A percentile compares a stretch with the other conserved stretches of the same genome.
phyloP scores from a whole-genome alignment of 495 filamentous ascomycete species.

The Aspergillus ostianus region DNA sequence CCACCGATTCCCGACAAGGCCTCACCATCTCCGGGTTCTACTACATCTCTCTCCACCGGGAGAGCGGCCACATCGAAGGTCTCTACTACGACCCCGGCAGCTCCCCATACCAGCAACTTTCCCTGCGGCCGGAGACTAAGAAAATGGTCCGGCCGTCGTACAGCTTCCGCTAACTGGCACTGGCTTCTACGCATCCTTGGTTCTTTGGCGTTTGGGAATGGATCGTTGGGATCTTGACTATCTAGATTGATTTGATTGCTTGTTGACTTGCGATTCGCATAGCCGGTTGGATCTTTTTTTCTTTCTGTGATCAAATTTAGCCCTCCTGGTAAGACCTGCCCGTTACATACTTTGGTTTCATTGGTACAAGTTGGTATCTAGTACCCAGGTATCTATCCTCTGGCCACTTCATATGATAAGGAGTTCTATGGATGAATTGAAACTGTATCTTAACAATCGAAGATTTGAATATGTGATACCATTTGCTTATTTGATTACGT shows the following conservation, averaged over 20 bases:
- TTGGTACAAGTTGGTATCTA: neutral
- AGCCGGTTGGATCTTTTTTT: slow-evolving; percentile 14
- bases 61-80: slow-evolving; percentile 63
- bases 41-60: slow-evolving; percentile 63
- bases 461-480: neutral
- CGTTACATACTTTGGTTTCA: neutral
- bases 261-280: slow-evolving; percentile 14
- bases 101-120: slow-evolving; percentile 68
- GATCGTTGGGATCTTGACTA: neutral
- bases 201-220: slow-evolving; percentile 1
- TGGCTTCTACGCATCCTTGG: neutral
- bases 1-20: slow-evolving; percentile 53
- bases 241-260: neutral
- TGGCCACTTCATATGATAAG: neutral
- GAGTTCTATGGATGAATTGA: neutral
- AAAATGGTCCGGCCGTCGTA: slow-evolving; percentile 44
- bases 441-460: too few species aligned
- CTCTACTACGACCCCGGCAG: slow-evolving; percentile 73
- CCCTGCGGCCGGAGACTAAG: slow-evolving; percentile 49
- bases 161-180: slow-evolving; percentile 33
- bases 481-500: neutral
- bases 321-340: neutral
- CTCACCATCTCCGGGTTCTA: slow-evolving; percentile 78
- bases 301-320: neutral
- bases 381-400: neutral